A percentile compares a stretch with the other conserved stretches of the same genome.
phyloP scores from a whole-genome alignment of 2,329 filamentous ascomycete genomes.

The Trichoderma sp. region DNA sequence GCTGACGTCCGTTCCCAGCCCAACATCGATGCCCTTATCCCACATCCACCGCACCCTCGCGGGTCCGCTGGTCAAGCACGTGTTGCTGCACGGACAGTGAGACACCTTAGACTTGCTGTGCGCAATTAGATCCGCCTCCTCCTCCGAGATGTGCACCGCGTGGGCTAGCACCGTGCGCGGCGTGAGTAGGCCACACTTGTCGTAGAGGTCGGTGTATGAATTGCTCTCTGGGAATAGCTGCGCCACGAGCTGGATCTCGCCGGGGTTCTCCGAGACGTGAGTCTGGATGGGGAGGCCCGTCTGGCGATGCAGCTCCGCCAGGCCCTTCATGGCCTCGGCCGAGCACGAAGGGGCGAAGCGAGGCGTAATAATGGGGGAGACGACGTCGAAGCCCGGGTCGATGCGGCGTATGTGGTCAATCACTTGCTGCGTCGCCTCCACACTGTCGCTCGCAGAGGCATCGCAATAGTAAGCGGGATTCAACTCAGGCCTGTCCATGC shows the following conservation, averaged over 20 bases:
- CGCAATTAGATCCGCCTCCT: constrained; percentile 65
- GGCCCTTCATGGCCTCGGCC: constrained; percentile 53
- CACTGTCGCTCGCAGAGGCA: constrained; percentile 55
- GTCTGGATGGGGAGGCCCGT: constrained; percentile 74
- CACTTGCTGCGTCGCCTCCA: constrained; percentile 54
- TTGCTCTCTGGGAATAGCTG: constrained; percentile 62
- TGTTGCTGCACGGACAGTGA: constrained; percentile 88
- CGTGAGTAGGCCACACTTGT: constrained; percentile 66
- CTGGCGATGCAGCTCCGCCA: constrained; percentile 63
- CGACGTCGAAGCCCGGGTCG: constrained; percentile 62
- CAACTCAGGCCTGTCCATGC: constrained; percentile 72
- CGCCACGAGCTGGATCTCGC: constrained; percentile 69
- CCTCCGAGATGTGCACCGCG: constrained; percentile 68
- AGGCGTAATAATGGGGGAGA: constrained; percentile 78
- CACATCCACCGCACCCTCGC: constrained; percentile 73
- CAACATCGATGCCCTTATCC: constrained; percentile 71
- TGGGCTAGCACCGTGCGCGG: constrained; percentile 79
- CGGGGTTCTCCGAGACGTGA: constrained; percentile 80
- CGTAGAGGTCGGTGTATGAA: constrained; percentile 78
- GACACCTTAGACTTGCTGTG: constrained; percentile 62
- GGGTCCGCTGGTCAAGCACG: constrained; percentile 73
- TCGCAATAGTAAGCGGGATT: constrained; percentile 81
- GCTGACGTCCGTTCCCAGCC: constrained; percentile 85
- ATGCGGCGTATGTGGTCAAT: constrained; percentile 65
- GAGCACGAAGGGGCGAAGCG: constrained; percentile 65